These are phyloP conservation scores for Daldinia vernicosa DNA, from an alignment of 495 filamentous ascomycete genomes.

Conservation along the genomic window DNA sequence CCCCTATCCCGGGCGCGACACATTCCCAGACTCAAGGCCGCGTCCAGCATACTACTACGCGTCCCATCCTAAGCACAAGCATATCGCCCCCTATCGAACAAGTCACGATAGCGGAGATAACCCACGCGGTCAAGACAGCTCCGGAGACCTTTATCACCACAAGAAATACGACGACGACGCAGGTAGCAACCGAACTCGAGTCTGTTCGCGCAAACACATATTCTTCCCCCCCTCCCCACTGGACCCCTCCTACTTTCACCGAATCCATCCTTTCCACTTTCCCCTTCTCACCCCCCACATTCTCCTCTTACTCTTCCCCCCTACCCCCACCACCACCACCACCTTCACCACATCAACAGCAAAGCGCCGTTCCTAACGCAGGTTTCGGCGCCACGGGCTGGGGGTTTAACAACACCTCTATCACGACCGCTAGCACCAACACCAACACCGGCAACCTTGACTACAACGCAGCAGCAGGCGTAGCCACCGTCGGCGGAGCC, in stretches of 20 bases:
- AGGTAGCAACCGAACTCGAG: neutral
- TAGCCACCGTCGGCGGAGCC: neutral
- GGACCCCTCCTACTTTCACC: neutral
- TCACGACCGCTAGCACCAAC: neutral
- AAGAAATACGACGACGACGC: neutral
- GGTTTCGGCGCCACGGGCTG: conserved; percentile 9
- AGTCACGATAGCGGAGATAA: conserved; percentile 1
- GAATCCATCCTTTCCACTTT: neutral
- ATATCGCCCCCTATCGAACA: neutral
- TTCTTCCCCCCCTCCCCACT: conserved; percentile 9
- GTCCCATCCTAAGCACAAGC: neutral
- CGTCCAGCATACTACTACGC: neutral
- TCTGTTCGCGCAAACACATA: neutral
- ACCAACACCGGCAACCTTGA: neutral
- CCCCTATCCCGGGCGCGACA: neutral
- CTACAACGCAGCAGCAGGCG: neutral
- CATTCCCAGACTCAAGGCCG: neutral
- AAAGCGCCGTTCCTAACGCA: neutral
- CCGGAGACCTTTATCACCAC: neutral
- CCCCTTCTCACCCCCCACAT: conserved; percentile 11
- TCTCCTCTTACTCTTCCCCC: neutral
- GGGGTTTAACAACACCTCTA: conserved; percentile 22
- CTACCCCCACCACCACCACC: neutral
- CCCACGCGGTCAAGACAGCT: neutral
- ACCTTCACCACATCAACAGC: too few relatives aligned